phyloP scores from a whole-genome alignment of 768 basidiomycete genomes.

The Tulasnella sp. region DNA sequence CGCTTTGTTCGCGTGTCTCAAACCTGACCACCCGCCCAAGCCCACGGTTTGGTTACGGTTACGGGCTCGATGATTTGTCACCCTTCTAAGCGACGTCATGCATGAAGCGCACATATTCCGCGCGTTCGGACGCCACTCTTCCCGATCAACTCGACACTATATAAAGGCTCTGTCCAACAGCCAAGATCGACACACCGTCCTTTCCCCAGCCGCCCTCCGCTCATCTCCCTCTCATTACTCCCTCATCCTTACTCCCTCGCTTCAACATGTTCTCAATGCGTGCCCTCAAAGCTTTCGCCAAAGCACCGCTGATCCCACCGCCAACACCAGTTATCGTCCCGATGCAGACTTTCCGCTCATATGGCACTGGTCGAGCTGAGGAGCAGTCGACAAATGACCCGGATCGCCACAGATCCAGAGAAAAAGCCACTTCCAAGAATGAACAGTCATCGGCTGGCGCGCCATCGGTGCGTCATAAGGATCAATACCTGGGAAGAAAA shows the following conservation, averaged over 20 bases:
- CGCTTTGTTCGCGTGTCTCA: neutral
- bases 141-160: neutral
- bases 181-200: neutral
- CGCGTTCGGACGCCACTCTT: neutral
- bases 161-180: neutral
- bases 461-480: neutral
- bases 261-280: conserved; percentile 2
- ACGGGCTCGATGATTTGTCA: neutral
- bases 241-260: neutral
- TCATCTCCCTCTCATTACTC: neutral
- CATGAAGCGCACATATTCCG: neutral
- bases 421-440: neutral
- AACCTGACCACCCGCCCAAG: neutral
- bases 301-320: conserved; percentile 16
- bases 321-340: conserved; percentile 8
- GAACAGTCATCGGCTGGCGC: conserved; percentile 13
- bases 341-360: conserved; percentile 10
- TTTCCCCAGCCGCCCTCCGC: neutral
- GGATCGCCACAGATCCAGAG: neutral
- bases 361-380: neutral
- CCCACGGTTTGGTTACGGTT: neutral
- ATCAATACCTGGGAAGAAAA: neutral
- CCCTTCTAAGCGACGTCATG: neutral
- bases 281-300: conserved; percentile 4
- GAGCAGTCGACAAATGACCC: neutral